Evolutionary conservation across 2,329 filamentous ascomycete genomes (phyloP).

Genomic region (Macroventuria anomochaeta): DNA sequence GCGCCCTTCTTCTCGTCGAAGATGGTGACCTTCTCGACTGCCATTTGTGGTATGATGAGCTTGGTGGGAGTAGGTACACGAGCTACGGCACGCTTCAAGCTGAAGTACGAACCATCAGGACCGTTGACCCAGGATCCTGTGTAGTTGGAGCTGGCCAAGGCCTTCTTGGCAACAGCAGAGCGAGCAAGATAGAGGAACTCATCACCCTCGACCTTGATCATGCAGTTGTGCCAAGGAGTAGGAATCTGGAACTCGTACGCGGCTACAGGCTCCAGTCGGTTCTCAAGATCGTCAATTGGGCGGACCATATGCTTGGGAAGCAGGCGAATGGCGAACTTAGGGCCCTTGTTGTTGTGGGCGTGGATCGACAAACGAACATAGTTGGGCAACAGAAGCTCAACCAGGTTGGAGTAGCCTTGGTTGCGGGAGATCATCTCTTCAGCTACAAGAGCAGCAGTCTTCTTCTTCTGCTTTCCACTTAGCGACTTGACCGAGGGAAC

Average conservation of each 20-base stretch:
- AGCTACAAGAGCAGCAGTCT: constrained; percentile 42
- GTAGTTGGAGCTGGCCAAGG: constrained; percentile 27
- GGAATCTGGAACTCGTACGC: constrained; percentile 47
- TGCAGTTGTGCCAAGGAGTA: constrained; percentile 55
- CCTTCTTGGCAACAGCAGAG: constrained; percentile 35
- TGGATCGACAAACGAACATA: constrained; percentile 58
- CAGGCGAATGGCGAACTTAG: constrained; percentile 54
- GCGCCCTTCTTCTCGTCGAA: constrained; percentile 32
- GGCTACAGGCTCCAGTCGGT: constrained; percentile 31
- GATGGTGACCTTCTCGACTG: constrained; percentile 28
- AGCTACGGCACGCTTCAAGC: constrained; percentile 26
- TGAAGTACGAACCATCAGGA: constrained; percentile 36
- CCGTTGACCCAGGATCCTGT: constrained; percentile 38
- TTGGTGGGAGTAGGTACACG: constrained; percentile 10
- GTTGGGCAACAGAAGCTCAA: constrained; percentile 55
- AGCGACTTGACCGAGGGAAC: constrained; percentile 32
- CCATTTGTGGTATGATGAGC: constrained; percentile 22
- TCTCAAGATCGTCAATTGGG: constrained; percentile 44
- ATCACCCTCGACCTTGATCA: constrained; percentile 45
- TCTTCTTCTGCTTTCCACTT: constrained; percentile 45
- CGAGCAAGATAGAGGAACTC: constrained; percentile 37
- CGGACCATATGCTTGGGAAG: constrained; percentile 44
- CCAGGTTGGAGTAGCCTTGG: constrained; percentile 57
- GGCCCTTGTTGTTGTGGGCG: constrained; percentile 52
- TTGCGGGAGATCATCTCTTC: constrained; percentile 53